These are phyloP conservation scores for Fusarium scirpi DNA, from an alignment of 2,329 filamentous ascomycete species.

Conservation along the genomic window DNA sequence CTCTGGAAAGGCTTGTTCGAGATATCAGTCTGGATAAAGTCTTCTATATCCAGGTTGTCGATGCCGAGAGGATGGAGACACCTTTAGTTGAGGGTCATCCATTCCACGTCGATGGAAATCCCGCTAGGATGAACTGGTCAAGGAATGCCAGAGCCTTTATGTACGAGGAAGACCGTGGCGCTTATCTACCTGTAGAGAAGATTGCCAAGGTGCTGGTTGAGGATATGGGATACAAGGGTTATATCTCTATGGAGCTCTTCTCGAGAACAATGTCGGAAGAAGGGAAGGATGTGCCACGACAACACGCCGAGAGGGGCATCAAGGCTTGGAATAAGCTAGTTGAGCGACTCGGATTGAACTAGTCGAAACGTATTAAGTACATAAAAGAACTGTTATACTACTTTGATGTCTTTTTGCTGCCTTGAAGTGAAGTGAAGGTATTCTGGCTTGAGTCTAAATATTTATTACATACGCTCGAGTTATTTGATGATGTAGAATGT, in stretches of 20 bases:
- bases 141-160: slow-evolving; percentile 15
- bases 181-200: slow-evolving; percentile 6
- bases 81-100: slow-evolving; percentile 6
- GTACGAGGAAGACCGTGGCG: neutral
- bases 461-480: neutral
- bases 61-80: slow-evolving; percentile 11
- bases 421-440: neutral
- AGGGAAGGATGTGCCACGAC: neutral
- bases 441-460: neutral
- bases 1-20: neutral
- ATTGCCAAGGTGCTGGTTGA: slow-evolving; percentile 11
- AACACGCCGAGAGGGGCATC: slow-evolving; percentile 1
- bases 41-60: slow-evolving; percentile 15
- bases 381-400: neutral
- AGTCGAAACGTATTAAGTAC: neutral
- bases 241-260: slow-evolving; percentile 16
- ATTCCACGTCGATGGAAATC: slow-evolving; percentile 11
- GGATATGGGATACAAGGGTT: slow-evolving; percentile 10
- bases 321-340: slow-evolving; percentile 4
- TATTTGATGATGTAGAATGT: neutral
- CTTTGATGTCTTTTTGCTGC: neutral
- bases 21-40: neutral
- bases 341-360: neutral
- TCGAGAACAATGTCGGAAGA: slow-evolving; percentile 17
- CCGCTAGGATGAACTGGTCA: slow-evolving; percentile 16